Evolutionary conservation across 495 filamentous ascomycete species (phyloP).

Genomic region (Neurospora sp.): DNA sequence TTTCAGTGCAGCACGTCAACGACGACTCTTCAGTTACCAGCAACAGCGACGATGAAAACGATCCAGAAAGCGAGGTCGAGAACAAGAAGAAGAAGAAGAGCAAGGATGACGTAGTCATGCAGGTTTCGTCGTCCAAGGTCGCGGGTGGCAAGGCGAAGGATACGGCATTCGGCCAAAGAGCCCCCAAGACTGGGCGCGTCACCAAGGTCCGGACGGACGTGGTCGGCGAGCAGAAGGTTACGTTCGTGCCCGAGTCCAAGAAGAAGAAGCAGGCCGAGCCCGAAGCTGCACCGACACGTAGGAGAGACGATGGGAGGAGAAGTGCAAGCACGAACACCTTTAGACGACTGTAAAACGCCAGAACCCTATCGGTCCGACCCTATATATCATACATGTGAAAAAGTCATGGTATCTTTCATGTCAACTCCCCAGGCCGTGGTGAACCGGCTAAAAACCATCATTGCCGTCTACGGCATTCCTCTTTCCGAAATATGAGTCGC

Average conservation of each 20-base stretch:
- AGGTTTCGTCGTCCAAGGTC: conserved; percentile 57
- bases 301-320: conserved; percentile 42
- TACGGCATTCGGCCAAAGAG: conserved; percentile 63
- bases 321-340: conserved; percentile 69
- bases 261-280: conserved; percentile 34
- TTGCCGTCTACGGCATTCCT: background rate
- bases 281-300: conserved; percentile 26
- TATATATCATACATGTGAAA: conserved; percentile 18
- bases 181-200: conserved; percentile 35
- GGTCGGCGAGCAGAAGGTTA: conserved; percentile 76
- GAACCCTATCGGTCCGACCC: conserved; percentile 7
- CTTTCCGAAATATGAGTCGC: background rate
- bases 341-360: conserved; percentile 43
- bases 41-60: conserved; percentile 23
- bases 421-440: conserved; percentile 1
- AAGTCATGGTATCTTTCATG: conserved; percentile 10
- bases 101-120: conserved; percentile 44
- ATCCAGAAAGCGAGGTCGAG: conserved; percentile 32
- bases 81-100: conserved; percentile 29
- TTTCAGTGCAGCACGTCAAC: conserved; percentile 9
- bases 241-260: conserved; percentile 62
- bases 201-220: conserved; percentile 41
- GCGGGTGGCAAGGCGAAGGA: conserved; percentile 44
- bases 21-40: conserved; percentile 7
- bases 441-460: background rate